These are phyloP conservation scores for Colletotrichum tofieldiae DNA, from an alignment of 2,329 filamentous ascomycete genomes.

Conservation along the genomic window DNA sequence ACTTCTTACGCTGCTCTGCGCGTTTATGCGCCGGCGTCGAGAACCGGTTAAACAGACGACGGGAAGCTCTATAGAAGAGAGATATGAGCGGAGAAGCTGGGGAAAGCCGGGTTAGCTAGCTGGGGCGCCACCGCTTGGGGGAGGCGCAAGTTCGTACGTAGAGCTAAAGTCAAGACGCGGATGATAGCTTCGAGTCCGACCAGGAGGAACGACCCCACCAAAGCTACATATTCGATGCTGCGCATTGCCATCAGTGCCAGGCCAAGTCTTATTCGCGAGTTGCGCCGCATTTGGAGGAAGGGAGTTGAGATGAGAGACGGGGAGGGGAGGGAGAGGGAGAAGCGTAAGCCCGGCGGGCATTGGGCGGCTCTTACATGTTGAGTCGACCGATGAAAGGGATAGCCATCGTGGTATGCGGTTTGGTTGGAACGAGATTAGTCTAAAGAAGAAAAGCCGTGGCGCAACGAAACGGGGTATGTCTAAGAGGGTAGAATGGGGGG, in stretches of 20 bases:
- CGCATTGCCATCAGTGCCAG: conserved; percentile 35
- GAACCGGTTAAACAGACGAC: conserved; percentile 85
- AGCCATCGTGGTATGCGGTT: conserved; percentile 58
- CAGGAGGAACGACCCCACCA: conserved; percentile 86
- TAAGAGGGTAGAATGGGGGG: conserved; percentile 22
- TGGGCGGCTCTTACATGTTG: conserved; percentile 61
- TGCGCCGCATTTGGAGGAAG: conserved; percentile 37
- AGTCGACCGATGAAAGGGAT: conserved; percentile 69
- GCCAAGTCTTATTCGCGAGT: conserved; percentile 10
- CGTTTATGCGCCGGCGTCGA: conserved; percentile 79
- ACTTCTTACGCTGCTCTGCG: conserved; percentile 78
- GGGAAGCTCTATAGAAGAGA: conserved; percentile 87
- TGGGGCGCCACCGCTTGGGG: background rate
- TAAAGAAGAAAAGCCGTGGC: conserved; percentile 19
- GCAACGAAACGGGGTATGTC: conserved; percentile 38
- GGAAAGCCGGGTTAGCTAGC: conserved; percentile 43
- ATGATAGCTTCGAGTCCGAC: conserved; percentile 87
- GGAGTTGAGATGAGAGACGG: conserved; percentile 17
- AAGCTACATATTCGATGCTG: conserved; percentile 89
- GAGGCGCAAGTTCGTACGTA: conserved; percentile 73
- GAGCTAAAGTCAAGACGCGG: conserved; percentile 87
- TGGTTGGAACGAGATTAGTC: conserved; percentile 42
- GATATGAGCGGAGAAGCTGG: conserved; percentile 84
- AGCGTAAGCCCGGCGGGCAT: background rate
- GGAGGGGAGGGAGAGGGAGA: conserved; percentile 16